phyloP scores from a whole-genome alignment of 345 rosid species.

The Isatis tinctoria region DNA sequence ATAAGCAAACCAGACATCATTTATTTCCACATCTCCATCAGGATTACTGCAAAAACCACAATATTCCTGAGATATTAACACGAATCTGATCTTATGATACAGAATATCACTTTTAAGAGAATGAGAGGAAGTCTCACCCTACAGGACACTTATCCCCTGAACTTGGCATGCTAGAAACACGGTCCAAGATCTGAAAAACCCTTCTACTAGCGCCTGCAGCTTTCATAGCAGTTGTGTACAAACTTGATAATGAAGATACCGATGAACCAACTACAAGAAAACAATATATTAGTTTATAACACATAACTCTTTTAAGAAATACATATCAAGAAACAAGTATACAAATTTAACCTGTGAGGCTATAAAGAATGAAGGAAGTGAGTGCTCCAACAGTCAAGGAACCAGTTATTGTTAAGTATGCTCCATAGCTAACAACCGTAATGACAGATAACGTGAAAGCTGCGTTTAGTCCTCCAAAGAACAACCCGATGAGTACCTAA shows the following conservation, averaged over 20 bases:
- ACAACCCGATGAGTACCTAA: constrained; percentile 56
- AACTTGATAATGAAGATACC: constrained; percentile 73
- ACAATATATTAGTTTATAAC: not conserved
- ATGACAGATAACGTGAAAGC: constrained; percentile 81
- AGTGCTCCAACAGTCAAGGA: constrained; percentile 83
- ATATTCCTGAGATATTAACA: not conserved
- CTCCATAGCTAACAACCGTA: constrained; percentile 80
- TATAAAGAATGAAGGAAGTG: constrained; percentile 94
- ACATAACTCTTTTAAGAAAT: not conserved
- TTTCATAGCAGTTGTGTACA: constrained; percentile 90
- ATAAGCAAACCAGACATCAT: constrained; percentile 95
- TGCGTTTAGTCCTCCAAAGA: constrained; percentile 84
- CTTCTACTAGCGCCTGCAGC: constrained; percentile 98
- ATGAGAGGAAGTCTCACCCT: constrained; percentile 46
- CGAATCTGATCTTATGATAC: not conserved
- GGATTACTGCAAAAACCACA: constrained; percentile 50
- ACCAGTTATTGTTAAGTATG: constrained; percentile 78
- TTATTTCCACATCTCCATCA: constrained; percentile 82
- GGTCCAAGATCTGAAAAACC: constrained; percentile 88
- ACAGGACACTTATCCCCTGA: constrained; percentile 76
- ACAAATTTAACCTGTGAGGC: constrained; percentile 71
- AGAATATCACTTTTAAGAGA: not conserved
- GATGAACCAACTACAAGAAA: constrained; percentile 77
- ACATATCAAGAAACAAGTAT: not conserved
- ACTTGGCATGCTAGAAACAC: constrained; percentile 70